These are phyloP conservation scores for Penicillium macrosclerotiorum DNA, from an alignment of 495 filamentous ascomycete genomes.

Conservation along the genomic window DNA sequence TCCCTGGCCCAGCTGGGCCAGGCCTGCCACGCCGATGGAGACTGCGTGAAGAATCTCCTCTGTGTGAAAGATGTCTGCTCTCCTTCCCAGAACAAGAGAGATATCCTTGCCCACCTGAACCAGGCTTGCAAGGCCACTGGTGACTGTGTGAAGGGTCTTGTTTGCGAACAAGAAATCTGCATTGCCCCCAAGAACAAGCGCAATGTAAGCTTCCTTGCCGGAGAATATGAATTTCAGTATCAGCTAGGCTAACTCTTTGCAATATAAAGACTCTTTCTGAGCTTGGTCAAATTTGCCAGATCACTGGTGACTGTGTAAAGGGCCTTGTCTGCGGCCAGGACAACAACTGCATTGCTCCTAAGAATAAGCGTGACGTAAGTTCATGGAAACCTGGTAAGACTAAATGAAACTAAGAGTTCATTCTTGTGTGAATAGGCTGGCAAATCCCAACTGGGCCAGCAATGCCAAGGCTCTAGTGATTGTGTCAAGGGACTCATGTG, in stretches of 20 bases:
- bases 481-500: conserved; percentile 1
- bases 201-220: too few species aligned
- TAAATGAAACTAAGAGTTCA: too few species aligned
- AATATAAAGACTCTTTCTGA: conserved; percentile 5
- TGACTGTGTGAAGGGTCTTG: conserved; percentile 8
- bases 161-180: conserved; percentile 1
- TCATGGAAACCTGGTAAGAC: too few species aligned
- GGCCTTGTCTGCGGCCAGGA: conserved; percentile 9
- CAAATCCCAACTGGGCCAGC: conserved; percentile 3
- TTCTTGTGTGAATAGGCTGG: background rate
- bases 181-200: conserved; percentile 6
- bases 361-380: conserved; percentile 4
- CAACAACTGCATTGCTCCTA: conserved; percentile 7
- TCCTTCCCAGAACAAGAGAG: conserved; percentile 1
- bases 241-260: too few species aligned
- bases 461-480: conserved; percentile 1
- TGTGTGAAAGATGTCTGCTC: conserved; percentile 5
- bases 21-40: conserved; percentile 1
- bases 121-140: conserved; percentile 1
- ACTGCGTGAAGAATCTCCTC: background rate
- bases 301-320: conserved; percentile 6
- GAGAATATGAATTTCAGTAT: too few species aligned
- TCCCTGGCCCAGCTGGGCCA: conserved; percentile 2
- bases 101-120: conserved; percentile 2
- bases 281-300: conserved; percentile 1